phyloP scores from a whole-genome alignment of 116 monocot species.

The Trichopus zeylanicus region DNA sequence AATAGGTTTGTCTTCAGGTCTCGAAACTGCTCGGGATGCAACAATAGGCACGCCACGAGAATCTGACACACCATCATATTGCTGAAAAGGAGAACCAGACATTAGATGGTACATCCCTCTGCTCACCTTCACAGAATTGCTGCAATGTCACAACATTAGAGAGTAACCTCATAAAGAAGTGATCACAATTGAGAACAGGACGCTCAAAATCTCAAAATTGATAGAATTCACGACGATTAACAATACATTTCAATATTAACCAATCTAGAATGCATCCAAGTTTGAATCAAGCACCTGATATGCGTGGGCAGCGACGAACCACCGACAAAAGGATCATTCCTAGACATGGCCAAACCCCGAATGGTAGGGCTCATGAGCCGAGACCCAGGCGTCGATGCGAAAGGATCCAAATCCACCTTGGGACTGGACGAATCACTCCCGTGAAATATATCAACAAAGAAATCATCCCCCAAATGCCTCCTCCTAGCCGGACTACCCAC shows the following conservation, averaged over 20 bases:
- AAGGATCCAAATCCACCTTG: constrained; percentile 26
- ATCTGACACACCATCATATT: constrained; percentile 9
- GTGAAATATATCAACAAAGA: constrained; percentile 74
- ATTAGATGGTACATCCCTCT: constrained; percentile 16
- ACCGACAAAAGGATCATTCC: constrained; percentile 14
- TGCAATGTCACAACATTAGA: constrained; percentile 13
- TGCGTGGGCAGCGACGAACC: constrained; percentile 24
- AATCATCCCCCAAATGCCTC: constrained; percentile 48
- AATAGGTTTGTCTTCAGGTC: constrained; percentile 16
- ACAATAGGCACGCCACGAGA: constrained; percentile 16
- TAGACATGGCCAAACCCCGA: constrained; percentile 11
- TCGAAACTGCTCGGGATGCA: constrained; percentile 7
- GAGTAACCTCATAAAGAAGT: not conserved
- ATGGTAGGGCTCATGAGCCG: constrained; percentile 35
- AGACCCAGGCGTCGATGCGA: constrained; percentile 31
- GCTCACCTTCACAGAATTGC: constrained; percentile 28
- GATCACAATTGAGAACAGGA: not conserved
- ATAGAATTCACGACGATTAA: too few species aligned
- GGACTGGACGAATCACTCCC: constrained; percentile 47
- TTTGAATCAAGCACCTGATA: constrained; percentile 34
- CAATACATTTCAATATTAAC: too few species aligned
- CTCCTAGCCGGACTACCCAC: constrained; percentile 26
- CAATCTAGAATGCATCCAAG: too few species aligned
- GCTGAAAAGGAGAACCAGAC: constrained; percentile 16
- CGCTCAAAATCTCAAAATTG: too few species aligned